These are phyloP conservation scores for Penicillium sp. DNA, from an alignment of 2,329 filamentous ascomycete species.

Conservation along the genomic window DNA sequence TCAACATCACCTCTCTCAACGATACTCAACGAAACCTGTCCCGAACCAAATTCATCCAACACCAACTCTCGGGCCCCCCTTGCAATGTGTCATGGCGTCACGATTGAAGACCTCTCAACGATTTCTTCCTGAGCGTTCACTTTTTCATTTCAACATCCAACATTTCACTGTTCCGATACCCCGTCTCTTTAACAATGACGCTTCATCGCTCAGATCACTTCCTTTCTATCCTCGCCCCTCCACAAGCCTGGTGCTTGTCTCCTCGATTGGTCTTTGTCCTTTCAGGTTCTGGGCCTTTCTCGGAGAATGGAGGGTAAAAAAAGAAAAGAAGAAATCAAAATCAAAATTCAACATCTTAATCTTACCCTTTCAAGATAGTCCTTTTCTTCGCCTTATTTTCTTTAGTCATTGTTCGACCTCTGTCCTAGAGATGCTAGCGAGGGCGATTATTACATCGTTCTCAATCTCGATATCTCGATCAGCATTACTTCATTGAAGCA, in stretches of 20 bases:
- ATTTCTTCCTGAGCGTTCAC: constrained; percentile 41
- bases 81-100: constrained; percentile 40
- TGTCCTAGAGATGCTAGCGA: constrained; percentile 16
- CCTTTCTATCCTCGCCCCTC: constrained; percentile 11
- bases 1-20: constrained; percentile 41
- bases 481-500: constrained; percentile 6
- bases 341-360: constrained; percentile 27
- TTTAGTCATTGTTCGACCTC: constrained; percentile 3
- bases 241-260: constrained; percentile 22
- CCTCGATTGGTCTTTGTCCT: constrained; percentile 22
- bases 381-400: constrained; percentile 5
- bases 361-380: constrained; percentile 3
- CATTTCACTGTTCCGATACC: constrained; percentile 35
- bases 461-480: not conserved
- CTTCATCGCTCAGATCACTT: constrained; percentile 22
- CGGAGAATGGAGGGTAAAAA: constrained; percentile 10
- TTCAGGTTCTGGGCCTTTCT: not conserved
- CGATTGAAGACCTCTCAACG: constrained; percentile 43
- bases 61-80: constrained; percentile 20
- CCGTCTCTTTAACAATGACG: constrained; percentile 32
- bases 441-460: not conserved
- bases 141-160: constrained; percentile 39
- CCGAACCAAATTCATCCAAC: constrained; percentile 22
- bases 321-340: constrained; percentile 13
- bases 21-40: constrained; percentile 28